Percentiles rank a stretch among this genome's conserved stretches.
Evolutionary conservation across 352 stramenopile genomes (phyloP).

Genomic region (Thalassiosira ordinaria): DNA sequence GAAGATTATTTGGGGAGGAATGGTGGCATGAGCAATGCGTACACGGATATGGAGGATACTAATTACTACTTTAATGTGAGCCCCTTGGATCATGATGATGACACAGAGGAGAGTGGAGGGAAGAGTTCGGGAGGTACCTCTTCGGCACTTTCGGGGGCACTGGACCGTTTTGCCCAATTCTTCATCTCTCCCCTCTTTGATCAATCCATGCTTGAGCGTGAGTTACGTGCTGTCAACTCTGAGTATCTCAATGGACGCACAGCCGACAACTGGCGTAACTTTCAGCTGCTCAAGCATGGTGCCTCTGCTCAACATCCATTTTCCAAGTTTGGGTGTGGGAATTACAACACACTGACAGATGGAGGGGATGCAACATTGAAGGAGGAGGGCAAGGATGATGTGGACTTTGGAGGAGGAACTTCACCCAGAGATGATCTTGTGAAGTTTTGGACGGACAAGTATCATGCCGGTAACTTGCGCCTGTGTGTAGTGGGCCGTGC

Average conservation of each 20-base stretch:
- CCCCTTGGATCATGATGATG: slow-evolving; percentile 53
- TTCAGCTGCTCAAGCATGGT: slow-evolving; percentile 81
- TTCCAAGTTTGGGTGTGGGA: slow-evolving; percentile 85
- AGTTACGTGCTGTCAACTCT: slow-evolving; percentile 96
- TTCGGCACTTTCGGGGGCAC: slow-evolving; percentile 85
- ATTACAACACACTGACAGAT: slow-evolving; percentile 82
- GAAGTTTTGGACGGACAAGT: slow-evolving; percentile 81
- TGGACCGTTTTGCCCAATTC: slow-evolving; percentile 98
- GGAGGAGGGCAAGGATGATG: not conserved
- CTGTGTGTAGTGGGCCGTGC: slow-evolving; percentile 72
- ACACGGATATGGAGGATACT: slow-evolving; percentile 86
- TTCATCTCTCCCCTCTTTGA: slow-evolving; percentile 96
- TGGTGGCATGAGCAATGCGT: slow-evolving; percentile 93
- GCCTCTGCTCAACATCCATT: slow-evolving; percentile 75
- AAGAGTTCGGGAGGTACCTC: slow-evolving; percentile 42
- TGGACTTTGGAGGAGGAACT: slow-evolving; percentile 43
- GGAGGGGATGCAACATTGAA: slow-evolving; percentile 54
- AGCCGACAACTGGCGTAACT: slow-evolving; percentile 91
- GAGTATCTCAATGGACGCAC: slow-evolving; percentile 97
- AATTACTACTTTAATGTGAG: slow-evolving; percentile 85
- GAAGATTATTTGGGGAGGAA: slow-evolving; percentile 90
- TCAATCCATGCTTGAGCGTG: slow-evolving; percentile 89
- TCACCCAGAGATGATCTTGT: slow-evolving; percentile 62
- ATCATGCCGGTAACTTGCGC: slow-evolving; percentile 80
- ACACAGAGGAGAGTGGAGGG: slow-evolving; percentile 33